Evolutionary conservation across 805 yeast species (phyloP).

Genomic region (Yarrowia osloensis): DNA sequence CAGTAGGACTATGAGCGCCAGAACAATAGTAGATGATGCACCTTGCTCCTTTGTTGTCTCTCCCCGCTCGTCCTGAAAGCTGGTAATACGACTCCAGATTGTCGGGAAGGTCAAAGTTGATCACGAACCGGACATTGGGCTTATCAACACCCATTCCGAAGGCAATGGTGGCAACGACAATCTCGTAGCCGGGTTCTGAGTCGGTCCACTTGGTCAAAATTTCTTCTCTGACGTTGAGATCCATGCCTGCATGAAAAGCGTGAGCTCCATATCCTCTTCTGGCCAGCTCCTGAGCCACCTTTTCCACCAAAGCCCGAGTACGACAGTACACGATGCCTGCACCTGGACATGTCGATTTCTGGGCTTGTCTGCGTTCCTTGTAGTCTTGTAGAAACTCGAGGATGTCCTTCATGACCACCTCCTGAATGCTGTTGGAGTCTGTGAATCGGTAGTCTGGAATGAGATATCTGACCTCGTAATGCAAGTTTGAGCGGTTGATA

Average conservation of each 20-base stretch:
- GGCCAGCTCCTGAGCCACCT: conserved; percentile 61
- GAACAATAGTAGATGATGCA: conserved; percentile 73
- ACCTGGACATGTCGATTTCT: conserved; percentile 48
- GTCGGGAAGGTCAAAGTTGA: conserved; percentile 83
- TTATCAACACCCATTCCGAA: conserved; percentile 99
- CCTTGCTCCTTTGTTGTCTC: conserved; percentile 82
- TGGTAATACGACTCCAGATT: conserved; percentile 94
- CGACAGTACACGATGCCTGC: conserved; percentile 90
- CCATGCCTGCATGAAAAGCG: conserved; percentile 75
- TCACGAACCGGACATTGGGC: conserved; percentile 87
- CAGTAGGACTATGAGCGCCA: conserved; percentile 5
- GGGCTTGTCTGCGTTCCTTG: conserved; percentile 27
- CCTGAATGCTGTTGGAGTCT: conserved; percentile 28
- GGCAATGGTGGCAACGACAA: conserved; percentile 95
- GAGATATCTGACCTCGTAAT: conserved; percentile 59
- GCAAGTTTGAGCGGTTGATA: conserved; percentile 83
- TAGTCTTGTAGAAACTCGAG: conserved; percentile 36
- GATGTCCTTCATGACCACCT: conserved; percentile 35
- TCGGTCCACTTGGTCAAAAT: conserved; percentile 83
- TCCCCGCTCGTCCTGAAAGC: conserved; percentile 98
- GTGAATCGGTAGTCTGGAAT: conserved; percentile 24
- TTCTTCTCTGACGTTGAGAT: conserved; percentile 72
- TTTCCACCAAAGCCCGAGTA: conserved; percentile 83
- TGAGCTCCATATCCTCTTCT: conserved; percentile 64
- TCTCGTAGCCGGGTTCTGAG: conserved; percentile 53